A percentile compares a stretch with the other conserved stretches of the same genome.
These are phyloP conservation scores for Boletus fagicola DNA, from an alignment of 768 basidiomycete species.

Conservation along the genomic window DNA sequence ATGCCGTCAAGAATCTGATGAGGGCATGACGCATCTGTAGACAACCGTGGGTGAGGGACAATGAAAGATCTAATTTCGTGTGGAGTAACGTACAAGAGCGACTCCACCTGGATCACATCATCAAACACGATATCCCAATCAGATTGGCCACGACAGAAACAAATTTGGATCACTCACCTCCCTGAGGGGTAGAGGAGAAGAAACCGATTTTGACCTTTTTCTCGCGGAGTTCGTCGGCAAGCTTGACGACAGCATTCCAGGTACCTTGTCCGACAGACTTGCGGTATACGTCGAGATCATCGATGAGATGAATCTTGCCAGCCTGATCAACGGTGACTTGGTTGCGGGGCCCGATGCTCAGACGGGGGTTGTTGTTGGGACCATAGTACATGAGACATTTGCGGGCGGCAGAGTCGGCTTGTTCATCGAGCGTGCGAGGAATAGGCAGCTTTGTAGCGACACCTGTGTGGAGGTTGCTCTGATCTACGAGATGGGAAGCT, in stretches of 20 bases:
- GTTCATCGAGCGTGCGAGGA: slow-evolving; percentile 75
- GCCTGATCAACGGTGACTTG: slow-evolving; percentile 86
- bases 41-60: slow-evolving; percentile 19
- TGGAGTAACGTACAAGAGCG: slow-evolving; percentile 64
- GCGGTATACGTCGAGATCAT: slow-evolving; percentile 76
- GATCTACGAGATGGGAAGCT: slow-evolving; percentile 46
- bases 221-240: slow-evolving; percentile 80
- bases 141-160: slow-evolving; percentile 13
- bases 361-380: slow-evolving; percentile 79
- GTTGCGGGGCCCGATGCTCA: slow-evolving; percentile 79
- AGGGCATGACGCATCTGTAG: slow-evolving; percentile 88
- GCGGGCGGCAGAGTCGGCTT: slow-evolving; percentile 83
- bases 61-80: slow-evolving; percentile 14
- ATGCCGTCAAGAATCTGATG: slow-evolving; percentile 75
- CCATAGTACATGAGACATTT: slow-evolving; percentile 84
- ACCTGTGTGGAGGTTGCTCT: slow-evolving; percentile 41
- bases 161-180: slow-evolving; percentile 50
- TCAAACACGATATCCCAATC: slow-evolving; percentile 18
- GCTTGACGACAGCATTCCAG: slow-evolving; percentile 79
- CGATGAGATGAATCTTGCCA: slow-evolving; percentile 82
- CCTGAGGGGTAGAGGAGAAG: slow-evolving; percentile 95
- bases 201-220: slow-evolving; percentile 89
- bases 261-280: slow-evolving; percentile 70
- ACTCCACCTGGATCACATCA: slow-evolving; percentile 68
- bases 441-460: slow-evolving; percentile 64